Percentiles rank a stretch among this genome's conserved stretches.
phyloP scores from a whole-genome alignment of 1,139 yeast genomes.

The Yamadazyma oceani region DNA sequence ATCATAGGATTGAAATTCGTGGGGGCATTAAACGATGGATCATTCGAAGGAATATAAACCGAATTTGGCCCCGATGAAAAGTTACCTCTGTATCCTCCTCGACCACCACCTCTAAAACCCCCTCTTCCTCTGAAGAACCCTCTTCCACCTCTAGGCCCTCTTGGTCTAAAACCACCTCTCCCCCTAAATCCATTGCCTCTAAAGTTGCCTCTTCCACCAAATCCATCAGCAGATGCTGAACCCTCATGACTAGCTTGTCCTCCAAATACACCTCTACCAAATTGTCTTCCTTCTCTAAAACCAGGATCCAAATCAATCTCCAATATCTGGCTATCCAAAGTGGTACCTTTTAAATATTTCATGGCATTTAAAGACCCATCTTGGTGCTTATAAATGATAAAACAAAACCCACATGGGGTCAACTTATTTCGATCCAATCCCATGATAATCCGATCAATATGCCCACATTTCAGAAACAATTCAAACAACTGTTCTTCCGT shows the following conservation, averaged over 20 bases:
- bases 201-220: constrained; percentile 13
- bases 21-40: constrained; percentile 15
- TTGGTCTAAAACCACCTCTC: too few species aligned
- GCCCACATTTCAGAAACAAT: constrained; percentile 77
- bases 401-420: constrained; percentile 96
- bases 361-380: constrained; percentile 78
- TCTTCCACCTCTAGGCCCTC: constrained; percentile 21
- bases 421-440: constrained; percentile 85
- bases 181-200: constrained; percentile 25
- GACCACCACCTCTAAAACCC: constrained; percentile 19
- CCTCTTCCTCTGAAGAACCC: constrained; percentile 26
- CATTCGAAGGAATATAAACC: constrained; percentile 22
- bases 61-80: constrained; percentile 11
- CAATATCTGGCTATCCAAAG: constrained; percentile 74
- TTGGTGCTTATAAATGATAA: constrained; percentile 70
- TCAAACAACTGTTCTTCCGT: constrained; percentile 93
- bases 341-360: constrained; percentile 76
- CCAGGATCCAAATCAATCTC: constrained; percentile 94
- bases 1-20: too few species aligned
- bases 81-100: constrained; percentile 22
- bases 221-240: constrained; percentile 17
- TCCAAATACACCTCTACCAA: constrained; percentile 87
- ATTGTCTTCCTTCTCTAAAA: constrained; percentile 89
- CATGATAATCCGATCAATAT: constrained; percentile 79
- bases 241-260: constrained; percentile 64